Evolutionary conservation across 768 basidiomycete genomes (phyloP).

Genomic region (Boletus pseudopeckii): DNA sequence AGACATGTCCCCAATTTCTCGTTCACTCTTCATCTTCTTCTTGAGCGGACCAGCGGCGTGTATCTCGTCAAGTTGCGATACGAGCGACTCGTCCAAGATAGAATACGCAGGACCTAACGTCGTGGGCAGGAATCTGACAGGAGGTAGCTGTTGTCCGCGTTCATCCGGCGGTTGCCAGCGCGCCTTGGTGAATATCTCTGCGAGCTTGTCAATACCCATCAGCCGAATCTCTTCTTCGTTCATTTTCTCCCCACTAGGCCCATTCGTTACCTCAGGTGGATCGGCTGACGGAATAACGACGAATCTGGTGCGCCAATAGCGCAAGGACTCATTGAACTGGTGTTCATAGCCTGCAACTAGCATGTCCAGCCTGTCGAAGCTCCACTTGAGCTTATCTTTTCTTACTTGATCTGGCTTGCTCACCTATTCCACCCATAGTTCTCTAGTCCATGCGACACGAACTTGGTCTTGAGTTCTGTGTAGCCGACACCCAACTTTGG

Average conservation of each 20-base stretch:
- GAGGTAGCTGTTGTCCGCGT: constrained; percentile 42
- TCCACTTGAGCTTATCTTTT: not conserved
- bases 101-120: constrained; percentile 80
- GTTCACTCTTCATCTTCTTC: constrained; percentile 80
- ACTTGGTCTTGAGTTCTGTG: constrained; percentile 71
- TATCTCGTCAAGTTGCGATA: constrained; percentile 78
- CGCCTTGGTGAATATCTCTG: constrained; percentile 81
- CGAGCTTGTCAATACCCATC: constrained; percentile 87
- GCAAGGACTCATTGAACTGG: constrained; percentile 73
- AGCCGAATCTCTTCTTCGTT: constrained; percentile 86
- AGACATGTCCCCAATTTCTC: constrained; percentile 65
- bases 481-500: constrained; percentile 87
- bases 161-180: constrained; percentile 64
- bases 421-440: constrained; percentile 87
- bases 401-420: constrained; percentile 13
- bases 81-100: constrained; percentile 73
- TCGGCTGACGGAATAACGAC: constrained; percentile 86
- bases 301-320: constrained; percentile 94
- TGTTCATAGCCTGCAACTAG: constrained; percentile 79
- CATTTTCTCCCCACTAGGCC: constrained; percentile 68
- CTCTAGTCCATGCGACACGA: constrained; percentile 75
- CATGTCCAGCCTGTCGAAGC: constrained; percentile 69
- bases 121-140: constrained; percentile 78
- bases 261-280: constrained; percentile 51
- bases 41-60: constrained; percentile 68